Evolutionary conservation across 345 rosid species (phyloP), one percentile per base, ranked within the genome.

Genomic region (Citrus maxima): DNA sequence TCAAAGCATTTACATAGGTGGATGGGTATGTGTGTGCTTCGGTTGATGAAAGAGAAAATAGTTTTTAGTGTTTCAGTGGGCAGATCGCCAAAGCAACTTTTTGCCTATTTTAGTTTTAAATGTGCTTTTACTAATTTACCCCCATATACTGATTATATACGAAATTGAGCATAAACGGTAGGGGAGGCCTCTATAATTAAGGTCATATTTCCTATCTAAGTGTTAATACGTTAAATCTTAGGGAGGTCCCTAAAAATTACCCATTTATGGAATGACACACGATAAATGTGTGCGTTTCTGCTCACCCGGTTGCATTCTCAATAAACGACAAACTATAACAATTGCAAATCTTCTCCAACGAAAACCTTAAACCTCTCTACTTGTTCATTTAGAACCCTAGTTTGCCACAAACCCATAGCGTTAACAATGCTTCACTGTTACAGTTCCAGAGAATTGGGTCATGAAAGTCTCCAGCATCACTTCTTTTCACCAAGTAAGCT

Each of bases 401-500:
- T 46, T 30, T 22, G 40, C 27, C 42, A 4, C 55, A 40, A 34
- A n/a, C 64, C 42, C 84, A 66, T 76, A 71, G 85, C 87, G 80
- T 83, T 64, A 59, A 72, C 70, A 10, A 87, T 87, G 89, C 74
- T 85, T 76, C 81, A 78, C 63, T 28, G 75, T 81, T 84, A 71
- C 80, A 64, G 81, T 77, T 81, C 81, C 63, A 73, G 79, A 63
- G 86, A 89, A 56, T 46, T 82, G 38, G 80, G 86, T n/a, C 84
- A 80, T 67, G 85, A 82, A 30, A 78, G 49, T 77, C 81, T 82
- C 70, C 84, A 56, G 14, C 62, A 21, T 24, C 76, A 24, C 82
- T 1, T 79, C 78, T 68, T 72, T 64, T 73, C 82, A 24, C 77
- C 85, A 68, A 76, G 95, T 82, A 78, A 84, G 93, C 80, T 81